Conservation (phyloP, 441 rosid genomes). For the Macaranga tanarius region DNA sequence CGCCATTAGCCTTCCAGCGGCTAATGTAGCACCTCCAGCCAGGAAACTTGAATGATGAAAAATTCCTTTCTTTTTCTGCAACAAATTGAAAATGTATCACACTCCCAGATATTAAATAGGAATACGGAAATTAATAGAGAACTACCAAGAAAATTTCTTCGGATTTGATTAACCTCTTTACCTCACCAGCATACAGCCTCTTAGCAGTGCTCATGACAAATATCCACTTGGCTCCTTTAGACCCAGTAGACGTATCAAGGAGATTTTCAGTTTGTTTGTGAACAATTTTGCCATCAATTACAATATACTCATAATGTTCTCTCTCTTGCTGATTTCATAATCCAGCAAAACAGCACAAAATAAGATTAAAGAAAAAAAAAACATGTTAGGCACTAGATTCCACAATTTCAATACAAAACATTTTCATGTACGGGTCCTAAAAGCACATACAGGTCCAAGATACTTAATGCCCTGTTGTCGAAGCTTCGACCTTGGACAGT, state of each 20-base stretch:
- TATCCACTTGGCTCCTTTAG: constrained; percentile 59
- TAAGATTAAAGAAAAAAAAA: neutral
- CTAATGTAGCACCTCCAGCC: constrained; percentile 91
- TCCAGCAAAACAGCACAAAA: neutral
- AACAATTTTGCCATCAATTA: constrained; percentile 58
- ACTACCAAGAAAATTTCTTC: neutral
- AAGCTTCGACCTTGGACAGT: constrained; percentile 65
- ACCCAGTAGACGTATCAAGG: constrained; percentile 55
- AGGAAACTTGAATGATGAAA: constrained; percentile 95
- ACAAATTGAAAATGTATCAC: constrained; percentile 4
- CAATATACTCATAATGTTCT: constrained; percentile 62
- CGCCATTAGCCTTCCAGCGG: constrained; percentile 77
- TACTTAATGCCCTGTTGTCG: constrained; percentile 77
- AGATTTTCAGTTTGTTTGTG: constrained; percentile 54
- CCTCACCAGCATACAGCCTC: constrained; percentile 71
- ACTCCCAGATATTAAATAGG: neutral
- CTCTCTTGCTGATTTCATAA: constrained; percentile 72
- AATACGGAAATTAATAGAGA: neutral
- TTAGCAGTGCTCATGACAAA: constrained; percentile 84
- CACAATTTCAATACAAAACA: too few relatives aligned
- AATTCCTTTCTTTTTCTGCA: constrained; percentile 86
- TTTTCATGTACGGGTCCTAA: neutral
- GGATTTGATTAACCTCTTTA: constrained; percentile 33
- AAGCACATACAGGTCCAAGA: constrained; percentile 74
- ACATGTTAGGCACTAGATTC: constrained; percentile 4